phyloP scores from a whole-genome alignment of 2,329 filamentous ascomycete genomes.

The Pseudogymnoascus sp. region DNA sequence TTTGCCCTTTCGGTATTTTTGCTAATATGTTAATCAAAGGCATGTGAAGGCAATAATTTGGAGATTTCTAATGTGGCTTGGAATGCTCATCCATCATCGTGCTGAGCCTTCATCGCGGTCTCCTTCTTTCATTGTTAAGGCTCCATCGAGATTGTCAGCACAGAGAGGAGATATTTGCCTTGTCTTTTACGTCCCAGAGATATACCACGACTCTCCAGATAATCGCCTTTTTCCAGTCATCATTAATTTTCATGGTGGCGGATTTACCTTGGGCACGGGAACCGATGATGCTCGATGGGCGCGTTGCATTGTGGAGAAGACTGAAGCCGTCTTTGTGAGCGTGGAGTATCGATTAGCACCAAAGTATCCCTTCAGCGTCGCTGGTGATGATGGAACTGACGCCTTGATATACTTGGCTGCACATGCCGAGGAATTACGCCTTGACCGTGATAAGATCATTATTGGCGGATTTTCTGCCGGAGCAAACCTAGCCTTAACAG shows the following conservation, averaged over 20 bases:
- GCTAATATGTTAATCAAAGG: not conserved
- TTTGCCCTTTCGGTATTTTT: not conserved
- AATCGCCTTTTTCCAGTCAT: conserved; percentile 40
- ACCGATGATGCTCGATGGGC: conserved; percentile 57
- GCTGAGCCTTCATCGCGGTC: conserved; percentile 24
- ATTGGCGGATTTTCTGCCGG: conserved; percentile 50
- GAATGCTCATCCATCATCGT: conserved; percentile 28
- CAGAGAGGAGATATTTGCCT: conserved; percentile 29
- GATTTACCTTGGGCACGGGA: conserved; percentile 54
- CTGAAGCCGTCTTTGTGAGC: conserved; percentile 50
- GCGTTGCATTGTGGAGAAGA: conserved; percentile 40
- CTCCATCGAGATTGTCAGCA: conserved; percentile 24
- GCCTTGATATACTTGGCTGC: conserved; percentile 52
- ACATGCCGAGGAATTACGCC: conserved; percentile 46
- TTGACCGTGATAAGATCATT: conserved; percentile 48
- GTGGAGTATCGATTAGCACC: conserved; percentile 63
- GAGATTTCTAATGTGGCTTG: conserved; percentile 27
- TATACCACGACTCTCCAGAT: conserved; percentile 27
- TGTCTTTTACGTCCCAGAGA: conserved; percentile 36
- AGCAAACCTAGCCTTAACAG: conserved; percentile 42
- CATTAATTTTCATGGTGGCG: conserved; percentile 60
- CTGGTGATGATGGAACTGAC: conserved; percentile 58
- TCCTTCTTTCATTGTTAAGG: conserved; percentile 26
- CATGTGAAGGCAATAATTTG: conserved; percentile 26
- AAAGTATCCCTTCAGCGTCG: conserved; percentile 53